Base-by-base conservation (phyloP, 805 yeast species). In the Ogataea minuta region DNA sequence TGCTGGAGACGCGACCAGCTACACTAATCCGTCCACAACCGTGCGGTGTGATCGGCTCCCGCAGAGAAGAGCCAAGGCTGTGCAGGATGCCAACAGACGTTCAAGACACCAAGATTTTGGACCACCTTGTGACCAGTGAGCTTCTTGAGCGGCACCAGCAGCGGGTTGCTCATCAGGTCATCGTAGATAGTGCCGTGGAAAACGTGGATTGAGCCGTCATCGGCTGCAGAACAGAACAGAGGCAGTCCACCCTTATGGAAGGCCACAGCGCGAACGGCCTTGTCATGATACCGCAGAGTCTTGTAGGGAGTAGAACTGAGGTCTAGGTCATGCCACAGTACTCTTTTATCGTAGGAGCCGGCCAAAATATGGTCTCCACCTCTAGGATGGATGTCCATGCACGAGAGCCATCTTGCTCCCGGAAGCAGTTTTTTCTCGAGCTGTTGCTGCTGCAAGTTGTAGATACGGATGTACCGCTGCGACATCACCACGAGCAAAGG, bases 31-130 rank as follows among this genome's bases (percentile, higher is more conserved):
- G 99, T 93, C 99, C 99, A 93, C 56, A 93, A 68, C 57, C 96
- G 80, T 5, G 97, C 98, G 28, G 88, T 79, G 45, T 95, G 88
- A 65, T 93, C 99, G 15, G 98, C 98, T 54, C 98, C 99, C 9
- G 96, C 87, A 59, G 93, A 82, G 63, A 93, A 89, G 58, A 93
- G 72, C 99, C 99, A 93, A 0, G 99, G 96, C 67, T 93, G 98
- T 54, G 82, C 80, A 49, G 98, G 98, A 72, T 93, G 99, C 99
- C 99, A 93, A 34, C 77, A 77, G 34, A 84, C 76, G 57, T 81
- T 84, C 57, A 93, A 71, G 11, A 93, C 95, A 58, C 99, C 99
- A 41, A 93, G 68, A 57, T 84, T 82, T 52, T 77, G 77, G 14
- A 79, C 68, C 32, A 88, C 74, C 60, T 83, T 81, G 66, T 93